Base-by-base conservation (phyloP, 2,329 filamentous ascomycete species). In the Botrytis cinerea region DNA sequence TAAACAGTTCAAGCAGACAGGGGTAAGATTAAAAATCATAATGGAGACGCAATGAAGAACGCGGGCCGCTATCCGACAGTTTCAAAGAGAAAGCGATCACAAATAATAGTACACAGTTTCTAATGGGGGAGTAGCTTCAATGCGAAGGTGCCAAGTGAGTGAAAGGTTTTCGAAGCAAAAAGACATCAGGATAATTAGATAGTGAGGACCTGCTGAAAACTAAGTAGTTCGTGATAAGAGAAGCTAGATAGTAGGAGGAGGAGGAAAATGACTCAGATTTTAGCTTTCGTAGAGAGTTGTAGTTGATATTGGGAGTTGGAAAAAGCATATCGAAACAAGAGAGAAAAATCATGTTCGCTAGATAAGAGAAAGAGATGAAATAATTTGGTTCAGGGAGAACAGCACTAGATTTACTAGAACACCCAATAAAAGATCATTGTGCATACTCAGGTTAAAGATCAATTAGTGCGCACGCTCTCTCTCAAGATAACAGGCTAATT, bases 111-210 rank as follows among this genome's bases (percentile, higher is more conserved):
- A 51, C 4, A 2, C 25, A n/a, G 10, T 14, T 6, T n/a, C 4
- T 14, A 51, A 10, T 0, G 14, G 22, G n/a, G 4, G 0, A n/a
- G 1, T 0, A 14, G 25, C 4, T 4, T 14, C 22, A 51, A n/a
- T 1, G 4, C 1, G 1, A n/a, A n/a, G 14, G 22, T n/a, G 10
- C 10, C n/a, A 51, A 51, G 22, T 14, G 2, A 14, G 48, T 14
- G 22, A n/a, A 14, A n/a, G 22, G 12, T 51, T n/a, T n/a, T 51
- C 46, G 4, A 51, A 6, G 10, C 25, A 2, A n/a, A 51, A 25
- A 14, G 22, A 5, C 1, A 25, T 51, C 4, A 10, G n/a, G 48
- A 25, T 8, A 12, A 25, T 12, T 2, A 12, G 22, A 10, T 10
- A 1, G 8, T 9, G 46, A 10, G 8, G 20, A 48, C 1, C 38